Base-by-base conservation (phyloP, 1,284 basidiomycete genomes). In the Cutaneotrichosporon cavernicola region DNA sequence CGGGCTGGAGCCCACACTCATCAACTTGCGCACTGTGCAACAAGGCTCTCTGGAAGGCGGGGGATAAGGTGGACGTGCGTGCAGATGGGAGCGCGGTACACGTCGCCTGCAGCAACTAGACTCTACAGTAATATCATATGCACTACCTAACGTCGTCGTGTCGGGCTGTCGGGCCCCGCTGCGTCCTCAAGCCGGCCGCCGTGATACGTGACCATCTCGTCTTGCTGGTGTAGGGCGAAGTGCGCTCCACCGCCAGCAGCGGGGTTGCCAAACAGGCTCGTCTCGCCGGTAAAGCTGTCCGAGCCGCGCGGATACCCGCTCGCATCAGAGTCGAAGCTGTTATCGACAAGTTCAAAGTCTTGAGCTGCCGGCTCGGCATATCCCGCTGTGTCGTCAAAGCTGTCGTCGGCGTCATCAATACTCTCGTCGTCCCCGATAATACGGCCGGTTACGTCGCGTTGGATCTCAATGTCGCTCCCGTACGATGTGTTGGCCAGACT, bases 191-290 rank as follows among this genome's bases (percentile, higher is more conserved):
- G 62, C 56, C 65, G 70, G 4, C 80, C 80, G 31, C 78, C 77
- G 63, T 77, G 72, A 52, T 73, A 80, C 6, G 81, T 82, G 53
- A 74, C 51, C 74, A 82, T 81, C 64, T 82, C 81, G 50, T 81
- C 81, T 55, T 70, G 71, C 47, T 72, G 72, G 65, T 76, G 72
- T 34, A 80, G 58, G 4, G 69, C 67, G 52, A 76, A 78, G 36
- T 60, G 57, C 38, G 63, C 32, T 8, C 46, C 18, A 13, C 36
- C 8, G 14, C 38, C 36, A 22, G 18, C 13, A 6, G 21, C 38
- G 18, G 55, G 55, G 18, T 50, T 56, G 13, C 59, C 50, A n/a
- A 40, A 60, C 22, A 60, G 36, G 32, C 30, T 56, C 31, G 22
- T 49, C 14, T 60, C 61, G 11, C 57, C 49, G 26, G 36, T 43